Evolutionary conservation across 2,329 filamentous ascomycete genomes (phyloP).

Genomic region (Malbranchea zuffiana): DNA sequence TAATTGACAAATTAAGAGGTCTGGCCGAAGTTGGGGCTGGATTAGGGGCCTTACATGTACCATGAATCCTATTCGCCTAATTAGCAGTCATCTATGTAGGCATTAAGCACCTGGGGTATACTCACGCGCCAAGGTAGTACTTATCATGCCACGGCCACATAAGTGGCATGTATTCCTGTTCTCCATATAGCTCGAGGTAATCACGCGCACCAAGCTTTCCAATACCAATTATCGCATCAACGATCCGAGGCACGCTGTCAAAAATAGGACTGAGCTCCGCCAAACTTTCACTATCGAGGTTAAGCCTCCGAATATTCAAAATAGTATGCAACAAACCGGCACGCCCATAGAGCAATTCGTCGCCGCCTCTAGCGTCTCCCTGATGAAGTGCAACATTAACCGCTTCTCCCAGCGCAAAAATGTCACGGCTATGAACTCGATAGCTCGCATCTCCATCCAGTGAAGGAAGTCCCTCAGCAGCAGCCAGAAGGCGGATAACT

Average conservation of each 20-base stretch:
- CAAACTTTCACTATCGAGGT: conserved; percentile 16
- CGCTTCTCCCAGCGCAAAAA: conserved; percentile 22
- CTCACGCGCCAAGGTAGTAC: conserved; percentile 31
- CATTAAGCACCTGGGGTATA: too few relatives aligned
- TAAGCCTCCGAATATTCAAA: conserved; percentile 25
- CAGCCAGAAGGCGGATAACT: conserved; percentile 21
- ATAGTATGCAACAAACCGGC: conserved; percentile 29
- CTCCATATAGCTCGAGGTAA: conserved; percentile 23
- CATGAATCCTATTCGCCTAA: conserved; percentile 15
- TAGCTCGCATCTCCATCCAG: conserved; percentile 8
- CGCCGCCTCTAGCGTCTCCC: conserved; percentile 24
- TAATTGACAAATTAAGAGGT: too few relatives aligned
- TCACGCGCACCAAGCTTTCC: conserved; percentile 25
- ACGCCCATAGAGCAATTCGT: conserved; percentile 32
- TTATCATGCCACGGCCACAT: conserved; percentile 33
- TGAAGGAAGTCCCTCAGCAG: conserved; percentile 9
- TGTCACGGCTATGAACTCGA: conserved; percentile 21
- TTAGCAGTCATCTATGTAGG: not conserved
- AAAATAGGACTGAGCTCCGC: conserved; percentile 20
- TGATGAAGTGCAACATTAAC: conserved; percentile 23
- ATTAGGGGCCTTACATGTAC: conserved; percentile 12
- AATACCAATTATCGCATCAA: conserved; percentile 25
- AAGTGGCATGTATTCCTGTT: conserved; percentile 25
- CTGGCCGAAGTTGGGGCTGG: too few relatives aligned
- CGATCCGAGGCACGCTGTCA: conserved; percentile 21